Conservation (phyloP, 371 early-diverging fungal genomes). For the Haplosporangium sp. region DNA sequence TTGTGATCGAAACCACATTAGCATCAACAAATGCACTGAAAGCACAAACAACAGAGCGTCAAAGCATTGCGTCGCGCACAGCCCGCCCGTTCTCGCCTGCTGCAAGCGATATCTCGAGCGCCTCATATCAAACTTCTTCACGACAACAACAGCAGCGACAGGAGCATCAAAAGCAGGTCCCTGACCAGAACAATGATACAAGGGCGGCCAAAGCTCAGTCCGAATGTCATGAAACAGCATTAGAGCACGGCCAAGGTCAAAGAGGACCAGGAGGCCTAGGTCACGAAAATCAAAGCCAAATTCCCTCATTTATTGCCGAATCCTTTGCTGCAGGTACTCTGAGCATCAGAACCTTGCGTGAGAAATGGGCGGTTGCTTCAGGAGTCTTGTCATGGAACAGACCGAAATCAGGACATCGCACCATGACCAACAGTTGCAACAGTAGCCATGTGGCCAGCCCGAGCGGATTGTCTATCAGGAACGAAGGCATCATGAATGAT, state of each 20-base stretch:
- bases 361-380: constrained; percentile 49
- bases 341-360: constrained; percentile 43
- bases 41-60: constrained; percentile 11
- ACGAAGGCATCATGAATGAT: constrained; percentile 45
- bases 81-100: constrained; percentile 29
- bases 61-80: background rate
- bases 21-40: background rate
- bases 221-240: constrained; percentile 1
- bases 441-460: constrained; percentile 34
- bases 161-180: constrained; percentile 1
- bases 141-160: constrained; percentile 12
- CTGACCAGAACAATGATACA: background rate
- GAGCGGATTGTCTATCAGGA: constrained; percentile 39
- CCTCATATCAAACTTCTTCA: background rate
- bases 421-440: constrained; percentile 11
- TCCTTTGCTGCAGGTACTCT: constrained; percentile 42
- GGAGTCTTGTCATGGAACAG: constrained; percentile 45
- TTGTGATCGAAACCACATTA: background rate
- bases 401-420: constrained; percentile 10
- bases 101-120: constrained; percentile 6
- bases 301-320: constrained; percentile 42
- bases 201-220: constrained; percentile 18
- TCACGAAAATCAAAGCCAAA: constrained; percentile 33
- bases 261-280: background rate
- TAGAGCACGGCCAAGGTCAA: background rate